These are phyloP conservation scores for Elsinoe batatas DNA, from an alignment of 2,329 filamentous ascomycete species.

Conservation along the genomic window DNA sequence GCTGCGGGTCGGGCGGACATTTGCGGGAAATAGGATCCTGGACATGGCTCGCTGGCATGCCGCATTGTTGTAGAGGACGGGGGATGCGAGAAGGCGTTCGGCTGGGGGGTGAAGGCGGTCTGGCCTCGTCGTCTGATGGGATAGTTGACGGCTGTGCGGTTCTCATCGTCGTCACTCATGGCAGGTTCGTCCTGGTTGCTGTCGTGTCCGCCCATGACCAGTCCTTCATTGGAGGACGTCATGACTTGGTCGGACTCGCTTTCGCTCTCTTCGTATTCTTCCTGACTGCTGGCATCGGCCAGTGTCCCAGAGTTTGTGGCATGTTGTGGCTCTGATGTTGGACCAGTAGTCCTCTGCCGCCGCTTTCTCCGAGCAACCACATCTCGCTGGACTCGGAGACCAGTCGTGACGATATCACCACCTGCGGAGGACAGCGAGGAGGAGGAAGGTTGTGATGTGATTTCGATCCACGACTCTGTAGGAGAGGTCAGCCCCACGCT, in stretches of 20 bases:
- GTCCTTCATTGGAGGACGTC: slow-evolving; percentile 53
- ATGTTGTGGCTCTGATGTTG: slow-evolving; percentile 30
- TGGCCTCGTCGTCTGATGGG: slow-evolving; percentile 37
- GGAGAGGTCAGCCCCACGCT: slow-evolving; percentile 2
- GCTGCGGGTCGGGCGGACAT: slow-evolving; percentile 25
- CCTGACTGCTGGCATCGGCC: slow-evolving; percentile 62
- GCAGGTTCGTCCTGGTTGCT: not conserved
- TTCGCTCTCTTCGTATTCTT: slow-evolving; percentile 90
- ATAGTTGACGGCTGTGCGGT: slow-evolving; percentile 69
- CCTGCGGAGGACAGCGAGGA: slow-evolving; percentile 76
- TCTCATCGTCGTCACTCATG: slow-evolving; percentile 58
- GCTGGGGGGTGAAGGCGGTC: slow-evolving; percentile 66
- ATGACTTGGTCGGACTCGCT: slow-evolving; percentile 70
- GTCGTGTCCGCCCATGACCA: slow-evolving; percentile 14
- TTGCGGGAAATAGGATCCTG: slow-evolving; percentile 35
- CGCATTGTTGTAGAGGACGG: slow-evolving; percentile 45
- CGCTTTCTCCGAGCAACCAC: slow-evolving; percentile 51
- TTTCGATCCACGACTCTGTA: slow-evolving; percentile 94
- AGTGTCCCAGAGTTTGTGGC: slow-evolving; percentile 36
- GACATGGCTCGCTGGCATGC: slow-evolving; percentile 40
- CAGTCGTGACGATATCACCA: slow-evolving; percentile 86
- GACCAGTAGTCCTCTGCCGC: slow-evolving; percentile 32
- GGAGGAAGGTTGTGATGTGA: slow-evolving; percentile 84
- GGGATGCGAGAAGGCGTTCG: slow-evolving; percentile 85
- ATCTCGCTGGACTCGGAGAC: slow-evolving; percentile 62